These are phyloP conservation scores for Hypoxylon subgilvum DNA, from an alignment of 495 filamentous ascomycete genomes.

Conservation along the genomic window DNA sequence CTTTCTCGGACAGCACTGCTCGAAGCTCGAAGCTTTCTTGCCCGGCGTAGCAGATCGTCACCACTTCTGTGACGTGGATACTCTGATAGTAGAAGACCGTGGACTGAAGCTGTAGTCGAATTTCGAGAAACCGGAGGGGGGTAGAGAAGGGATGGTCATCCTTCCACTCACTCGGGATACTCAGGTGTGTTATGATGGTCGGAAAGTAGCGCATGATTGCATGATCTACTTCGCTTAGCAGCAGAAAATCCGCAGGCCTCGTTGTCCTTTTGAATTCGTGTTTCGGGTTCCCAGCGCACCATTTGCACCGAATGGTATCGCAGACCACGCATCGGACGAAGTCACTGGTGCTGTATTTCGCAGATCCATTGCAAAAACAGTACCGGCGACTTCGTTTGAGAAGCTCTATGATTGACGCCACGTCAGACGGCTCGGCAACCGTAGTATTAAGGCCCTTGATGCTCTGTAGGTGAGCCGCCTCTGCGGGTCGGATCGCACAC, in stretches of 20 bases:
- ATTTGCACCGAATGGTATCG: constrained; percentile 31
- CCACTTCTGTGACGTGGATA: constrained; percentile 43
- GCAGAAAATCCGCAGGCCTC: constrained; percentile 10
- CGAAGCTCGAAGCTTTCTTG: constrained; percentile 41
- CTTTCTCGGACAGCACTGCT: constrained; percentile 37
- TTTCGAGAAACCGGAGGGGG: no score
- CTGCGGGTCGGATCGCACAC: constrained; percentile 19
- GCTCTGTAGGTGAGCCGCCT: constrained; percentile 15
- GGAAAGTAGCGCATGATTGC: constrained; percentile 30
- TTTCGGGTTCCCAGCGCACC: constrained; percentile 45
- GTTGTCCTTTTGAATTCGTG: constrained; percentile 29
- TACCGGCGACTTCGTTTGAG: constrained; percentile 30
- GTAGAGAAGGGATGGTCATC: no score
- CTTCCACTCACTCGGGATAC: no score
- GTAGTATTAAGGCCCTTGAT: constrained; percentile 11
- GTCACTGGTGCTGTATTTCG: constrained; percentile 39
- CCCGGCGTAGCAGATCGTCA: constrained; percentile 43
- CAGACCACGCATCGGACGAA: constrained; percentile 27
- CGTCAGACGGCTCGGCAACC: constrained; percentile 14
- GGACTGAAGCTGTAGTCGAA: constrained; percentile 3
- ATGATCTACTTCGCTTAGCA: constrained; percentile 23
- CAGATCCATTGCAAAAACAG: constrained; percentile 44
- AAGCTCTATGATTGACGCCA: not conserved
- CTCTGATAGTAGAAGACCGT: constrained; percentile 41
- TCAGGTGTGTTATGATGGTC: not conserved